Percentiles rank a stretch among this genome's conserved stretches.
Evolutionary conservation across 2,329 filamentous ascomycete genomes (phyloP).

Genomic region (Cercospora beticola): DNA sequence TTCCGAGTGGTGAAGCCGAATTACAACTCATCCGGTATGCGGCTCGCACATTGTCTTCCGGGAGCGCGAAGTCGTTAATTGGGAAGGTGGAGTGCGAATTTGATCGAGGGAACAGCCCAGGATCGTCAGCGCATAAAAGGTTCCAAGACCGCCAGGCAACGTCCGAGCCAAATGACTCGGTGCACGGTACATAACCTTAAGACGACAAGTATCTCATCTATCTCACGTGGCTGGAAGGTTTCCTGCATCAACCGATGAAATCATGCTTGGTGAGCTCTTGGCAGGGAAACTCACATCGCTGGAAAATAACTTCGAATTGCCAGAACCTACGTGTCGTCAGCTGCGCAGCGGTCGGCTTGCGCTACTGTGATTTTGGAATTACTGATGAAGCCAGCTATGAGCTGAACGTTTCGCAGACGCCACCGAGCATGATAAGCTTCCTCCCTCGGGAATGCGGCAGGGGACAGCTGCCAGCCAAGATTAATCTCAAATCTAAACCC

Average conservation of each 20-base stretch:
- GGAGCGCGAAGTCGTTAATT: background rate
- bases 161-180: background rate
- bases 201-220: background rate
- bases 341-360: background rate
- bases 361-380: background rate
- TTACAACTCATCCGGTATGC: background rate
- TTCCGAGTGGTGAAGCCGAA: background rate
- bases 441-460: background rate
- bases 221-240: constrained; percentile 1
- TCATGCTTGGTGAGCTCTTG: background rate
- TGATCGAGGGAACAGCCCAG: background rate
- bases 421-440: background rate
- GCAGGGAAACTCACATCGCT: background rate
- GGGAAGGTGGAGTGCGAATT: background rate
- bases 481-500: constrained; percentile 16
- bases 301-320: background rate
- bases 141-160: background rate
- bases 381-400: background rate
- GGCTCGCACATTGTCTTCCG: background rate
- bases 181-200: background rate
- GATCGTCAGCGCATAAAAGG: background rate
- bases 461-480: background rate
- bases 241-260: background rate
- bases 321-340: background rate
- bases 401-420: background rate